phyloP scores from a whole-genome alignment of 2,329 filamentous ascomycete genomes.

The Aspergillus latus region DNA sequence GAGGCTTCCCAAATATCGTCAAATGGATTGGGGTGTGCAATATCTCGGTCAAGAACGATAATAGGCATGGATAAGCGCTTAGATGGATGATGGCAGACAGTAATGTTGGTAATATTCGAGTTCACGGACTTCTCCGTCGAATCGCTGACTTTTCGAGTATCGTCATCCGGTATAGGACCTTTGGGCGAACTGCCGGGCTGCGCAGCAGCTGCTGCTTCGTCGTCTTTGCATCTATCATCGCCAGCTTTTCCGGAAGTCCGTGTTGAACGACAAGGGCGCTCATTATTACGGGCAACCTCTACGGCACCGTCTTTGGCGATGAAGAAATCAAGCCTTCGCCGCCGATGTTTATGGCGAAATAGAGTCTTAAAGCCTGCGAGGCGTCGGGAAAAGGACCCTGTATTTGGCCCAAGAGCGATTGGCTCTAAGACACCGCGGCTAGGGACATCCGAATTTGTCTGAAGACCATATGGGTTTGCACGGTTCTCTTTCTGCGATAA shows the following conservation, averaged over 20 bases:
- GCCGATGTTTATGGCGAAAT: slow-evolving; percentile 20
- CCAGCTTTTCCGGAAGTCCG: neutral
- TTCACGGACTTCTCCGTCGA: slow-evolving; percentile 32
- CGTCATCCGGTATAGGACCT: neutral
- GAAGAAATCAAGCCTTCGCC: slow-evolving; percentile 1
- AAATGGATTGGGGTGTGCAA: slow-evolving; percentile 19
- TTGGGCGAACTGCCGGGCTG: neutral
- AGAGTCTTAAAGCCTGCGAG: slow-evolving; percentile 21
- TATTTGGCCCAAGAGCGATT: neutral
- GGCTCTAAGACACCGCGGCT: neutral
- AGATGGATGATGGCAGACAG: slow-evolving; percentile 36
- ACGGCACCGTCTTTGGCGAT: neutral
- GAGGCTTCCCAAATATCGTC: slow-evolving; percentile 16
- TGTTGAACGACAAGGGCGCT: neutral
- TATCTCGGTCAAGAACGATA: slow-evolving; percentile 17
- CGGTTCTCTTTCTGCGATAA: neutral
- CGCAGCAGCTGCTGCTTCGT: neutral
- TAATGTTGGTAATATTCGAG: slow-evolving; percentile 34
- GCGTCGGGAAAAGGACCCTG: slow-evolving; percentile 12
- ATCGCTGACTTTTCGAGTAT: slow-evolving; percentile 34
- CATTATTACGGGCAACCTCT: neutral
- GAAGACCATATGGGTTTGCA: neutral
- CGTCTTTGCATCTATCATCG: neutral
- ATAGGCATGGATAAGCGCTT: slow-evolving; percentile 28
- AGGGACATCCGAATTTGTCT: neutral